Conservation (phyloP, 2,329 filamentous ascomycete genomes). For the Cyphellophora attinorum region DNA sequence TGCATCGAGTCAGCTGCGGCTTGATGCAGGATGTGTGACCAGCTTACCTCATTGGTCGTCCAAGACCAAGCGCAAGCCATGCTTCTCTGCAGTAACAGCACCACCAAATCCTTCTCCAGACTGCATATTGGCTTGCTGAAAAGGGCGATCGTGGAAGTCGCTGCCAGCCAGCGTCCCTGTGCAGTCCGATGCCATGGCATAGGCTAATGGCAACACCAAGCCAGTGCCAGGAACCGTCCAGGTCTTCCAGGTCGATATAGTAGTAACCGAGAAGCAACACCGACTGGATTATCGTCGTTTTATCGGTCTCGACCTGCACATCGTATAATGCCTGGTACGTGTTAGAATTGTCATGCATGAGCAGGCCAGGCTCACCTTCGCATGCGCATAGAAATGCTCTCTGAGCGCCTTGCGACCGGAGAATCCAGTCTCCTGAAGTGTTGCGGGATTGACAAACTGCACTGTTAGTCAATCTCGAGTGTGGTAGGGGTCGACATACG, state of each 20-base stretch:
- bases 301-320: constrained; percentile 24
- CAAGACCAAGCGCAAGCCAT: constrained; percentile 30
- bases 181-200: constrained; percentile 34
- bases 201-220: constrained; percentile 34
- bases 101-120: constrained; percentile 34
- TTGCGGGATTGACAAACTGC: constrained; percentile 19
- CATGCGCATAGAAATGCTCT: constrained; percentile 26
- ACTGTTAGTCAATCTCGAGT: not conserved
- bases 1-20: not conserved
- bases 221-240: constrained; percentile 37
- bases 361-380: constrained; percentile 22
- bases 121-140: constrained; percentile 17
- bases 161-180: constrained; percentile 23
- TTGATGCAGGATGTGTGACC: too few relatives aligned
- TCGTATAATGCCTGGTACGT: constrained; percentile 4
- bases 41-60: constrained; percentile 28
- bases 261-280: constrained; percentile 34
- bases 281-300: constrained; percentile 32
- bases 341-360: constrained; percentile 1
- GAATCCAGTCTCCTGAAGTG: constrained; percentile 23
- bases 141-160: constrained; percentile 8
- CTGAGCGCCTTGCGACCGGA: constrained; percentile 27
- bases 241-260: constrained; percentile 32
- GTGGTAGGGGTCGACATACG: constrained; percentile 12
- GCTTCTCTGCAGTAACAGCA: constrained; percentile 31